phyloP scores from a whole-genome alignment of 805 yeast genomes.

The Tetrapisispora iriomotensis region DNA sequence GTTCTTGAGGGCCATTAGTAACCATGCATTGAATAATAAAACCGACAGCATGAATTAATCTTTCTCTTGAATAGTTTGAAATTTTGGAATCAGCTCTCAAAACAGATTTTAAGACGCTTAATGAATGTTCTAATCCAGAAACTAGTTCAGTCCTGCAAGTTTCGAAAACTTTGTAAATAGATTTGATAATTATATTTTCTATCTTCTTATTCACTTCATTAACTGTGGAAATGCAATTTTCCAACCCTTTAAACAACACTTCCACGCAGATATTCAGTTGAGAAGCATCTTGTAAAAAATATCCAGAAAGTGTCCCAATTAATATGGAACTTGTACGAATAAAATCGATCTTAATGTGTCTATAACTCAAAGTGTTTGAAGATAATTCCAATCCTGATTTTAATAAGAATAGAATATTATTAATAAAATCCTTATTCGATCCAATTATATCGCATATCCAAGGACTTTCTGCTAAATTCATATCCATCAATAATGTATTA shows the following conservation, averaged over 20 bases:
- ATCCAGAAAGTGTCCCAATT: slow-evolving; percentile 24
- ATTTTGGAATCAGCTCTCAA: slow-evolving; percentile 19
- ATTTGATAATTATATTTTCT: slow-evolving; percentile 21
- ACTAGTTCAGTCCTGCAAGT: slow-evolving; percentile 21
- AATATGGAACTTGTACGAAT: slow-evolving; percentile 23
- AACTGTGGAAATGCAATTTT: slow-evolving; percentile 11
- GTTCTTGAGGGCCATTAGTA: slow-evolving; percentile 34
- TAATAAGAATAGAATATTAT: slow-evolving; percentile 18
- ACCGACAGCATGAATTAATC: slow-evolving; percentile 52
- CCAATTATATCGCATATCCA: slow-evolving; percentile 22
- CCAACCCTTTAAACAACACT: slow-evolving; percentile 23
- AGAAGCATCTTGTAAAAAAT: slow-evolving; percentile 15
- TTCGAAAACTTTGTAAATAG: slow-evolving; percentile 24
- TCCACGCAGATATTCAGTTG: slow-evolving; percentile 20
- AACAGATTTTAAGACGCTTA: slow-evolving; percentile 28
- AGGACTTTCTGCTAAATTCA: slow-evolving; percentile 22
- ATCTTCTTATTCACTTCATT: slow-evolving; percentile 18
- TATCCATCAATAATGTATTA: slow-evolving; percentile 19
- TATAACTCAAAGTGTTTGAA: slow-evolving; percentile 5
- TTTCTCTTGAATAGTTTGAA: slow-evolving; percentile 32
- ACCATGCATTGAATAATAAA: slow-evolving; percentile 48
- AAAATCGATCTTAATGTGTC: slow-evolving; percentile 19
- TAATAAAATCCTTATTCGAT: slow-evolving; percentile 14
- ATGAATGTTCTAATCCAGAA: slow-evolving; percentile 18
- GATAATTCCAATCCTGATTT: slow-evolving; percentile 19